A percentile compares a stretch with the other conserved stretches of the same genome.
Conservation (phyloP, 257 asterid species). For the Eustoma russellianum region DNA sequence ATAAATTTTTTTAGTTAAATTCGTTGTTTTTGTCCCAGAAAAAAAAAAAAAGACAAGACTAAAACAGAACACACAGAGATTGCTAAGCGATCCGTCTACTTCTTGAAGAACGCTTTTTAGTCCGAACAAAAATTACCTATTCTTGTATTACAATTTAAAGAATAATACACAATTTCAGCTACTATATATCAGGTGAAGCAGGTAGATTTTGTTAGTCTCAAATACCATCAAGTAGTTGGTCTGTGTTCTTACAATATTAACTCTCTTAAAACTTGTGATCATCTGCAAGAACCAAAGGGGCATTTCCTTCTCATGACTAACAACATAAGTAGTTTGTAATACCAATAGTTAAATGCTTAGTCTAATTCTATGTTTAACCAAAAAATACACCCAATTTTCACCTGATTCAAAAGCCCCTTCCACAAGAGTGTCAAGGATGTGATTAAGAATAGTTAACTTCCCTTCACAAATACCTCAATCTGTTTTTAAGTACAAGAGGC, state of each 20-base stretch:
- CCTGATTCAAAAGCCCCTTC: constrained; percentile 23
- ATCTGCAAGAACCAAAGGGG: constrained; percentile 10
- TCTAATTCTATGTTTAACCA: constrained; percentile 54
- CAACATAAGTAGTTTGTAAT: constrained; percentile 7
- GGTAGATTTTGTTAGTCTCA: constrained; percentile 8
- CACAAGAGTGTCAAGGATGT: neutral
- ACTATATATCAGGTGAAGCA: constrained; percentile 4
- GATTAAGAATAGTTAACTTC: too few species aligned
- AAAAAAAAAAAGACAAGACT: too few species aligned
- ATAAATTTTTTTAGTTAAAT: too few species aligned
- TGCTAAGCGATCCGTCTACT: too few species aligned
- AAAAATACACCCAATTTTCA: constrained; percentile 61
- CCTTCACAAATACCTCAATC: too few species aligned
- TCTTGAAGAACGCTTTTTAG: too few species aligned
- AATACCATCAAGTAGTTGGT: constrained; percentile 1
- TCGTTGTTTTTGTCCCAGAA: too few species aligned
- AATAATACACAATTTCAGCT: neutral
- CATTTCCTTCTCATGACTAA: constrained; percentile 16
- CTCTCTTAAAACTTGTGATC: constrained; percentile 27
- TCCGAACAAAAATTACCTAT: too few species aligned
- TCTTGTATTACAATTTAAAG: too few species aligned
- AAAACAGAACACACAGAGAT: too few species aligned
- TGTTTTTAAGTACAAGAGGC: too few species aligned
- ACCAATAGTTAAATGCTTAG: constrained; percentile 18
- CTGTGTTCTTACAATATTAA: constrained; percentile 11